phyloP scores from a whole-genome alignment of 192 early-diverging fungal species.

The Phycomyces nitens region DNA sequence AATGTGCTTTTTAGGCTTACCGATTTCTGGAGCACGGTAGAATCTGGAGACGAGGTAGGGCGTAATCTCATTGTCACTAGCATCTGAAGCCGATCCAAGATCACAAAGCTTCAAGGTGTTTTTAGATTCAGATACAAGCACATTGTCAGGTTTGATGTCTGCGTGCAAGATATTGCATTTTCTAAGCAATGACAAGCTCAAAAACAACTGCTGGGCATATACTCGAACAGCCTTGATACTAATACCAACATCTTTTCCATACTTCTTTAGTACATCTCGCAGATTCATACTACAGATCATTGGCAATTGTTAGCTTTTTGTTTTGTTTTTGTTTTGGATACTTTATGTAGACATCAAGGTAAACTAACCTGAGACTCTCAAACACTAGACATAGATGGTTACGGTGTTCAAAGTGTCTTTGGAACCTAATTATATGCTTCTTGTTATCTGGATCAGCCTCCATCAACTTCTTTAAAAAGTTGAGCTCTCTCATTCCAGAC shows the following conservation, averaged over 20 bases:
- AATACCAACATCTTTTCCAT: conserved; percentile 89
- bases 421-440: conserved; percentile 83
- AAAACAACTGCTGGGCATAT: conserved; percentile 89
- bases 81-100: conserved; percentile 89
- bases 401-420: conserved; percentile 86
- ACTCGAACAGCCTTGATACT: conserved; percentile 89
- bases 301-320: background rate
- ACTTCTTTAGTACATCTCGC: conserved; percentile 91
- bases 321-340: background rate
- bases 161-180: conserved; percentile 86
- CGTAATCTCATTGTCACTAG: conserved; percentile 87
- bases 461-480: conserved; percentile 83
- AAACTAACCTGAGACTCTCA: conserved; percentile 75
- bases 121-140: conserved; percentile 81
- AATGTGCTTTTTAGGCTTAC: conserved; percentile 39
- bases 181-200: conserved; percentile 77
- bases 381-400: conserved; percentile 92
- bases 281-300: conserved; percentile 69
- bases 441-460: conserved; percentile 83
- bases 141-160: conserved; percentile 98
- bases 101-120: conserved; percentile 88
- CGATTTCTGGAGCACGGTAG: conserved; percentile 96
- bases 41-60: conserved; percentile 95
- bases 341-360: background rate
- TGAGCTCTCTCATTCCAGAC: conserved; percentile 85